Base-by-base conservation (phyloP, 441 rosid genomes). In the Mallotus japonicus region DNA sequence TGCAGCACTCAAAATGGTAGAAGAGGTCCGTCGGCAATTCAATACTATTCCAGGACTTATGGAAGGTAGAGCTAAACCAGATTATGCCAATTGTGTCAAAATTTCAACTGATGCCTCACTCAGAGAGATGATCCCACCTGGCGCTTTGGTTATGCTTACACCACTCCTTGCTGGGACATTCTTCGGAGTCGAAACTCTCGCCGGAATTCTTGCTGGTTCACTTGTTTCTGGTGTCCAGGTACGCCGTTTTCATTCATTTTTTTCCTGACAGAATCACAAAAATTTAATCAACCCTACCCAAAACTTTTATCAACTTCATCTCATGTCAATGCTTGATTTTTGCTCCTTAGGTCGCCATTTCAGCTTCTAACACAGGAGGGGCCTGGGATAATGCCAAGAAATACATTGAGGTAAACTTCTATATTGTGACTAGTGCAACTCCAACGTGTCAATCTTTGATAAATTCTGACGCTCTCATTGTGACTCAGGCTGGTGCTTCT, bases 351-450 rank as follows among this genome's bases (percentile, higher is more conserved):
- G 79, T 87, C 55, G 91, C 96, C 34, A 88, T 91, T 63, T 91
- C 92, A 47, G 92, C 96, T 68, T 91, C 96, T 0, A 91, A 89
- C 86, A 89, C 94, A n/a, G 92, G 94, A 19, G 90, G 94, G 16
- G 92, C 90, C 5, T 87, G 92, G 94, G 96, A 87, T 67, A 89
- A 91, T 70, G 94, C 92, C 76, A 91, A 91, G 87, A 89, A 89
- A 80, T 89, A 89, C 79, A 89, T 89, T 8, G 97, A 89, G 92
- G 96, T 87, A 74, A 65, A 6, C 40, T 37, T 6, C 6, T 37
- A 37, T 37, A 37, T 37, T 37, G 40, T 37, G 40, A 37, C 40
- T 37, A 37, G 40, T 4, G 6, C 40, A 3, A 37, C 40, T 37
- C 40, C 40, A 37, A 37, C 40, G 9, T 44, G 49, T 10, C 49